Conservation (phyloP, 2,329 filamentous ascomycete genomes). For the Colletotrichum noveboracense region DNA sequence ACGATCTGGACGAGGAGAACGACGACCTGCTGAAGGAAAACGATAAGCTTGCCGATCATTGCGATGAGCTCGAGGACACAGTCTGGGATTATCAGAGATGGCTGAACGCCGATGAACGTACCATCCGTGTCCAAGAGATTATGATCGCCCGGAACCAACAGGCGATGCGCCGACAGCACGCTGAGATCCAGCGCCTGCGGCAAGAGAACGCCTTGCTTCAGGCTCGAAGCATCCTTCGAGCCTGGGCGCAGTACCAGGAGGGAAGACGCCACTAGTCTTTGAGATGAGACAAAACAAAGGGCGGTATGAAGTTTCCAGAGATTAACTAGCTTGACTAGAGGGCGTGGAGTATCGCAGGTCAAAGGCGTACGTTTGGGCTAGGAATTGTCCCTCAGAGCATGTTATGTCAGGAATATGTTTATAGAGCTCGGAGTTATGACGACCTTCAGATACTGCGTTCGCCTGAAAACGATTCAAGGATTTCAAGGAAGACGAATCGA, state of each 20-base stretch:
- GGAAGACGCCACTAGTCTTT: background rate
- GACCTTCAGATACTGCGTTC: background rate
- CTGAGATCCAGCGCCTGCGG: background rate
- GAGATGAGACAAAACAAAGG: background rate
- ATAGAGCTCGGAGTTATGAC: background rate
- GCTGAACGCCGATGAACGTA: background rate
- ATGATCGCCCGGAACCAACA: background rate
- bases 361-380: background rate
- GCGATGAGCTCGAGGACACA: background rate
- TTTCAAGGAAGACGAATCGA: background rate
- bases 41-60: background rate
- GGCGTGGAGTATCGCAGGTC: background rate
- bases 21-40: background rate
- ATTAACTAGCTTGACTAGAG: background rate
- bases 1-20: accelerated
- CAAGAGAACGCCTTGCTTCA: background rate
- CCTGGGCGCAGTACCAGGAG: background rate
- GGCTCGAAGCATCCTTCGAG: background rate
- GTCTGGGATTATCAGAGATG: background rate
- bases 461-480: background rate
- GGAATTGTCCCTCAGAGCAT: background rate
- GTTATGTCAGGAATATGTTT: accelerated
- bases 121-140: background rate
- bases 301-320: background rate
- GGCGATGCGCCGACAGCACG: background rate